Base-by-base conservation (phyloP, 768 basidiomycete species). In the Boletus rubroflammeus region DNA sequence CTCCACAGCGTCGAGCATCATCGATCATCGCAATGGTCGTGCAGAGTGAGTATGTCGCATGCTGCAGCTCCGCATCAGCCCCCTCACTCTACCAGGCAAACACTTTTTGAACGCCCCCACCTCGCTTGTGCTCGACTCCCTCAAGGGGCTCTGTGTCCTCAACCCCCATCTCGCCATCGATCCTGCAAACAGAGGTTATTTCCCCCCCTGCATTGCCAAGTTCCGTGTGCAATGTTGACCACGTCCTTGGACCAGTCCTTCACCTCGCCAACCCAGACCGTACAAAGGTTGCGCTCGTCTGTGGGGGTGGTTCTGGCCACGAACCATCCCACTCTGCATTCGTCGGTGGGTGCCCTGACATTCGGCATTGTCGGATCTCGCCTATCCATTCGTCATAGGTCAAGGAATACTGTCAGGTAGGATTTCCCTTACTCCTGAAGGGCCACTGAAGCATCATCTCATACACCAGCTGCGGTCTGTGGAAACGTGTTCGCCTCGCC, bases 401-500 rank as follows among this genome's bases (percentile, higher is more conserved):
- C 71, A 82, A 55, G 93, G 93, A 26, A 86, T 94, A 62, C 75
- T 96, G 39, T 83, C 84, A 35, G 88, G 88, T 85, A 67, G 26
- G 50, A 40, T 26, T 21, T 25, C 17, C 25, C 34, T 48, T 42
- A 9, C 6, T 8, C 43, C 36, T 46, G 50, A 17, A 21, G 8
- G 25, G 2, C 14, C n/a, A 6, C 25, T 23, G 32, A 0, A 15
- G 34, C 31, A 28, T 58, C 25, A 63, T 42, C 34, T 47, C 31
- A 9, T n/a, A 9, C 36, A 9, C 25, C 62, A 78, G 84, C 85
- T 34, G 91, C 93, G 31, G 88, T 96, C 8, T 91, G 86, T 60
- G 95, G 95, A 8, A 89, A 82, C 62, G 76, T 97, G 36, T 98
- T 97, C 66, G 93, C 95, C 2, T 91, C 89, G 17, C 95, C 95